These are phyloP conservation scores for Ceratocystis destructans DNA, from an alignment of 2,329 filamentous ascomycete genomes.

Conservation along the genomic window DNA sequence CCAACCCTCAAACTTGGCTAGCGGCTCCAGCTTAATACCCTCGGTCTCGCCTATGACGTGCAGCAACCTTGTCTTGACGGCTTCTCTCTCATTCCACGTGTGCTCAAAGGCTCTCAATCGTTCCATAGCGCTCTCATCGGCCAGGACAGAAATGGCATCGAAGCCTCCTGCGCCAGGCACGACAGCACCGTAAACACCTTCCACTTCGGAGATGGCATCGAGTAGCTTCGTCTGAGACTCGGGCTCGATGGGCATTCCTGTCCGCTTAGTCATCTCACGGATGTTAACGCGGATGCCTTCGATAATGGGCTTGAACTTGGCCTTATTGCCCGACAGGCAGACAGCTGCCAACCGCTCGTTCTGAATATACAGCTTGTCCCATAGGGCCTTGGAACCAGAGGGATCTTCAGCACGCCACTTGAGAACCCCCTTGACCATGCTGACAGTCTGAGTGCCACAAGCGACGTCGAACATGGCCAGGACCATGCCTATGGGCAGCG, in stretches of 20 bases:
- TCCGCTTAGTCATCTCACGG: slow-evolving; percentile 58
- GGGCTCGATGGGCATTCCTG: slow-evolving; percentile 80
- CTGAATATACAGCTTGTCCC: slow-evolving; percentile 57
- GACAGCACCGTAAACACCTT: slow-evolving; percentile 78
- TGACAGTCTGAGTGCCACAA: slow-evolving; percentile 81
- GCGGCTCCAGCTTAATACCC: slow-evolving; percentile 39
- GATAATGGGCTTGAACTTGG: slow-evolving; percentile 35
- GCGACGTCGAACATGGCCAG: slow-evolving; percentile 93
- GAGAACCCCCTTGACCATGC: slow-evolving; percentile 89
- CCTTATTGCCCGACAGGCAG: slow-evolving; percentile 38
- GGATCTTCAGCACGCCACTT: slow-evolving; percentile 59
- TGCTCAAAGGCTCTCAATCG: slow-evolving; percentile 53
- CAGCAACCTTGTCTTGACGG: slow-evolving; percentile 53
- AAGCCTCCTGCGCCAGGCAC: slow-evolving; percentile 90
- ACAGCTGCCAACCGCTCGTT: slow-evolving; percentile 59
- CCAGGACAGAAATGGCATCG: slow-evolving; percentile 72
- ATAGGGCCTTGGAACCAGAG: slow-evolving; percentile 48
- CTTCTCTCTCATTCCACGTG: slow-evolving; percentile 44
- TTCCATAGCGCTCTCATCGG: slow-evolving; percentile 51
- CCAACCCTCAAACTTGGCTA: slow-evolving; percentile 34
- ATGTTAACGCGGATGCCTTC: slow-evolving; percentile 47
- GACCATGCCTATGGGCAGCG: slow-evolving; percentile 60
- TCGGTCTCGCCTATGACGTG: slow-evolving; percentile 60
- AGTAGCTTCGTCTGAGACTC: slow-evolving; percentile 69
- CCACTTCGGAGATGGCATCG: slow-evolving; percentile 55